Percentiles rank a stretch among this genome's conserved stretches.
These are phyloP conservation scores for Trypanosoma cruzi DNA, from an alignment of 208 protist species.

Conservation along the genomic window DNA sequence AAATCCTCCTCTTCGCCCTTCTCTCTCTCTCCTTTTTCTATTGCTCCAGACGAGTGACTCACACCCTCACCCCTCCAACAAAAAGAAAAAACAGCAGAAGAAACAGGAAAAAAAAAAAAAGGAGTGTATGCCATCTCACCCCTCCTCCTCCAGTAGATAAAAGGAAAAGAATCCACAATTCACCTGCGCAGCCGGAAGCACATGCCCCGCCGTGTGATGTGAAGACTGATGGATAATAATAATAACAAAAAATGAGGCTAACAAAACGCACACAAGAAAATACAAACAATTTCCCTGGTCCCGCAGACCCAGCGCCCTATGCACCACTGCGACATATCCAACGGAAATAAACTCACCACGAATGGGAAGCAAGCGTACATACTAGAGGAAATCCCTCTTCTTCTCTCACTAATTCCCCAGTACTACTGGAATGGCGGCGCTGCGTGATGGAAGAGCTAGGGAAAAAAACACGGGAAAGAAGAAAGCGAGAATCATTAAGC, in stretches of 20 bases:
- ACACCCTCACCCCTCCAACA: too few species aligned
- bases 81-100: slow-evolving; percentile 14
- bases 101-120: neutral
- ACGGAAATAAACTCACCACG: neutral
- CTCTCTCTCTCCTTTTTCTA: too few species aligned
- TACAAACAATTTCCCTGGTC: neutral
- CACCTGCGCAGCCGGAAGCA: too few species aligned
- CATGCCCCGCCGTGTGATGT: too few species aligned
- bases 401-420: neutral
- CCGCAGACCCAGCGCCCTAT: neutral
- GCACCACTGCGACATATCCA: neutral
- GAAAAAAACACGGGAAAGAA: neutral
- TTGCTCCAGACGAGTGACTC: too few species aligned
- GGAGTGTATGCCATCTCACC: neutral
- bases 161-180: too few species aligned
- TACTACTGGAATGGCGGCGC: neutral
- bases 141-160: too few species aligned
- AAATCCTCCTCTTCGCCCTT: too few species aligned
- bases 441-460: neutral
- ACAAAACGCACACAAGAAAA: too few species aligned
- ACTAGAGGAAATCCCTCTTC: neutral
- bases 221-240: too few species aligned
- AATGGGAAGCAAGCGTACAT: neutral
- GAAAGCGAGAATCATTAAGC: neutral
- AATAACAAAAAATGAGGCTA: too few species aligned